phyloP scores from a whole-genome alignment of 768 basidiomycete species.

The Tephrocybe sp. region DNA sequence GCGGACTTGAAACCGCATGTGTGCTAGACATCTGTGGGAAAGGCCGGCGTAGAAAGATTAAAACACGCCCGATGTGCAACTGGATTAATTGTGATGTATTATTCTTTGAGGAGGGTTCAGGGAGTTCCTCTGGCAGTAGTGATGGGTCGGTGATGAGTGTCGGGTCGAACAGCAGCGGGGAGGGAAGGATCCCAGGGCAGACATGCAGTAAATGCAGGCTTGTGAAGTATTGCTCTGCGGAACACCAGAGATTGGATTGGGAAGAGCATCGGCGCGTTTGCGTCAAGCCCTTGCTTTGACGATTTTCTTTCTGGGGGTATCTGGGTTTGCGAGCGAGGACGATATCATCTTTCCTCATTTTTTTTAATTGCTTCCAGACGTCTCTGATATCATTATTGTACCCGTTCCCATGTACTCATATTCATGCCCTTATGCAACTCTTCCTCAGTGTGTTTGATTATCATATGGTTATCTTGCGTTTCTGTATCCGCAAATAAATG shows the following conservation, averaged over 20 bases:
- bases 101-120: constrained; percentile 45
- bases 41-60: constrained; percentile 46
- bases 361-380: neutral
- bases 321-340: neutral
- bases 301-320: neutral
- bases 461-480: too few species aligned
- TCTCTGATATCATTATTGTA: constrained; percentile 8
- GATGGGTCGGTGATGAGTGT: constrained; percentile 42
- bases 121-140: constrained; percentile 29
- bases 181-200: constrained; percentile 42
- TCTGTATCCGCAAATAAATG: too few species aligned
- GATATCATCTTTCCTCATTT: neutral
- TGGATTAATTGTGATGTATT: constrained; percentile 73
- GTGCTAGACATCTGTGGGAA: constrained; percentile 64
- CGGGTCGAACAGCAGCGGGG: constrained; percentile 24
- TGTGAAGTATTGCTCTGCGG: constrained; percentile 73
- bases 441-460: neutral
- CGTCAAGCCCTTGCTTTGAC: constrained; percentile 23
- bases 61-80: constrained; percentile 70
- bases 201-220: constrained; percentile 76
- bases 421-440: neutral
- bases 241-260: constrained; percentile 78
- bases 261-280: constrained; percentile 75
- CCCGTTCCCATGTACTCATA: constrained; percentile 2
- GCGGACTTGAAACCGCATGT: constrained; percentile 57